These are phyloP conservation scores for Kitagawia praeruptora DNA, from an alignment of 129 eudicot species.

Conservation along the genomic window DNA sequence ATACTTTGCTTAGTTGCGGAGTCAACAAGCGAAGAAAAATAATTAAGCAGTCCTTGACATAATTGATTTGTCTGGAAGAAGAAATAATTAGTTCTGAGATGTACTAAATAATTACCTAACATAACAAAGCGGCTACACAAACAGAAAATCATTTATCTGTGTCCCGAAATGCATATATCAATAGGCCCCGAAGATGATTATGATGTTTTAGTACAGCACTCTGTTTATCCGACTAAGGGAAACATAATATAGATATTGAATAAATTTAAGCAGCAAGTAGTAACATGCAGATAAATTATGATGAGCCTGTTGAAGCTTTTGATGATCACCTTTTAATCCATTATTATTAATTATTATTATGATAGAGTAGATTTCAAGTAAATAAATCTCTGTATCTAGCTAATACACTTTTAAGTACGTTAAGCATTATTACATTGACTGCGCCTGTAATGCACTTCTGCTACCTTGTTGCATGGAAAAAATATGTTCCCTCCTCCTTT, in stretches of 20 bases:
- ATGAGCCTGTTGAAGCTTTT: background rate
- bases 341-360: background rate
- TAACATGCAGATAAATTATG: conserved; percentile 10
- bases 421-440: background rate
- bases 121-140: background rate
- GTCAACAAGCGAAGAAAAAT: conserved; percentile 30
- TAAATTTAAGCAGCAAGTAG: background rate
- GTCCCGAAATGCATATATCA: background rate
- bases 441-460: background rate
- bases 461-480: background rate
- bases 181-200: background rate
- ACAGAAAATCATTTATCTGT: background rate
- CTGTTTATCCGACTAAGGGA: background rate
- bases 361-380: conserved; percentile 5
- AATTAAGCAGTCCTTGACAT: conserved; percentile 14
- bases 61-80: conserved; percentile 13
- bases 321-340: conserved; percentile 12
- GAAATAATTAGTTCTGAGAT: background rate
- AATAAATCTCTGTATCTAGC: background rate
- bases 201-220: background rate
- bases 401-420: background rate
- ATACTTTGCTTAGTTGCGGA: conserved; percentile 21
- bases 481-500: no score
- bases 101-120: conserved; percentile 4
- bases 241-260: background rate